These are phyloP conservation scores for Ustilaginoidea virens DNA, from an alignment of 2,329 filamentous ascomycete genomes.

Conservation along the genomic window DNA sequence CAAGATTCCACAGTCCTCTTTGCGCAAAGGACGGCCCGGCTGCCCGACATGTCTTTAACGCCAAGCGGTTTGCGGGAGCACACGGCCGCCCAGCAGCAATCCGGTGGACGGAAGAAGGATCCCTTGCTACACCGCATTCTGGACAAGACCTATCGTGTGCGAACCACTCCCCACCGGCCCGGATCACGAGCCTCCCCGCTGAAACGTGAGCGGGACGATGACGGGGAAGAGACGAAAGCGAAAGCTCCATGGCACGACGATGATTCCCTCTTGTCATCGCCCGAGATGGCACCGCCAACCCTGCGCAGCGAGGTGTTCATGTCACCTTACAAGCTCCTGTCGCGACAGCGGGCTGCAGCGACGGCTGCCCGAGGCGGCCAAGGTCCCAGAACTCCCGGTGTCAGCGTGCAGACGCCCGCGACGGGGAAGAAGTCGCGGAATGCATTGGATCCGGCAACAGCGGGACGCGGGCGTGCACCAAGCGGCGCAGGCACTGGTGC, in stretches of 20 bases:
- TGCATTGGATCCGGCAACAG: slow-evolving; percentile 22
- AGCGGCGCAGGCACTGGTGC: not conserved
- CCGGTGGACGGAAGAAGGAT: slow-evolving; percentile 37
- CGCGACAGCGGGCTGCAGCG: slow-evolving; percentile 25
- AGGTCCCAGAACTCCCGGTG: slow-evolving; percentile 57
- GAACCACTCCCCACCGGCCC: slow-evolving; percentile 69
- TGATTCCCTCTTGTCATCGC: slow-evolving; percentile 52
- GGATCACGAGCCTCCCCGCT: slow-evolving; percentile 28
- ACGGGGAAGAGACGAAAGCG: slow-evolving; percentile 15
- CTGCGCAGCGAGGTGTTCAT: slow-evolving; percentile 76
- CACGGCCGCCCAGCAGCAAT: slow-evolving; percentile 15
- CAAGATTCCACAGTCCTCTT: slow-evolving; percentile 34
- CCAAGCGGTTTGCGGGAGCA: slow-evolving; percentile 26
- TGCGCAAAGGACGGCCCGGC: slow-evolving; percentile 34
- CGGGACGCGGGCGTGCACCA: slow-evolving; percentile 3
- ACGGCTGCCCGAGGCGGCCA: slow-evolving; percentile 19
- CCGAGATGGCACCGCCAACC: slow-evolving; percentile 67
- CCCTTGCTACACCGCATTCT: slow-evolving; percentile 80
- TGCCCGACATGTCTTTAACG: slow-evolving; percentile 50
- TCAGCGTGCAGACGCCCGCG: slow-evolving; percentile 68
- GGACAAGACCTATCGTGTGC: slow-evolving; percentile 88
- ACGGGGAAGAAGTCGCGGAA: slow-evolving; percentile 34
- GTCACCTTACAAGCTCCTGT: slow-evolving; percentile 44
- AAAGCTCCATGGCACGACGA: slow-evolving; percentile 26
- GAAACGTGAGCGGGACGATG: slow-evolving; percentile 18